Conservation (phyloP, 768 basidiomycete genomes). For the Suillus brevipes region DNA sequence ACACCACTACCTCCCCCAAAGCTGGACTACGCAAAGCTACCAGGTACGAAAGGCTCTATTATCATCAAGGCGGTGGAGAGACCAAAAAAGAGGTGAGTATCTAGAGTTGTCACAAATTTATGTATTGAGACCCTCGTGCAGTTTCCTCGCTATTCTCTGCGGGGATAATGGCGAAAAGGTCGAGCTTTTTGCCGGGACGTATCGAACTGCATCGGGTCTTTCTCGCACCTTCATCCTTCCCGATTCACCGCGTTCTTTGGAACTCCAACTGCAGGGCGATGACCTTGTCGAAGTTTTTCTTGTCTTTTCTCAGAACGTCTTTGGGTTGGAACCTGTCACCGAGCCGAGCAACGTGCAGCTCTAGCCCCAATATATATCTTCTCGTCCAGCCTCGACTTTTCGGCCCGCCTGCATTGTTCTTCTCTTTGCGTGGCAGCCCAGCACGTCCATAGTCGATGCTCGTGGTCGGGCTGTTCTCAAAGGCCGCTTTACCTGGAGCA, state of each 20-base stretch:
- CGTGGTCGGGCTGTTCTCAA: slow-evolving; percentile 83
- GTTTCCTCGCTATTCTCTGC: slow-evolving; percentile 90
- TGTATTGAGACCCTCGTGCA: slow-evolving; percentile 32
- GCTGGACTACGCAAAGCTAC: slow-evolving; percentile 89
- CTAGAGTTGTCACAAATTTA: slow-evolving; percentile 7
- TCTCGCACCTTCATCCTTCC: slow-evolving; percentile 94
- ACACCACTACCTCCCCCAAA: slow-evolving; percentile 70
- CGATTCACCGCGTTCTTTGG: slow-evolving; percentile 84
- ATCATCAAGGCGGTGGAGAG: slow-evolving; percentile 89
- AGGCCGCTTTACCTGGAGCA: slow-evolving; percentile 77
- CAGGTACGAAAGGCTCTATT: slow-evolving; percentile 84
- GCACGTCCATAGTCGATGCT: slow-evolving; percentile 85
- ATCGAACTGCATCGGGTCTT: slow-evolving; percentile 82
- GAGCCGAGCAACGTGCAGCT: slow-evolving; percentile 84
- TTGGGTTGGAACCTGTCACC: slow-evolving; percentile 91
- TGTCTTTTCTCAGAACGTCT: slow-evolving; percentile 89
- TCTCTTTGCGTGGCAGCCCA: slow-evolving; percentile 85
- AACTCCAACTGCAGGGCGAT: slow-evolving; percentile 88
- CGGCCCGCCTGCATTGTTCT: slow-evolving; percentile 85
- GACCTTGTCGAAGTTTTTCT: slow-evolving; percentile 91
- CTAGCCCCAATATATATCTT: slow-evolving; percentile 74
- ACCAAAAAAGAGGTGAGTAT: slow-evolving; percentile 73
- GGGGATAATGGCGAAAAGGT: slow-evolving; percentile 93
- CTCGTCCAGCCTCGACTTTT: slow-evolving; percentile 79
- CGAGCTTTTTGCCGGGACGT: slow-evolving; percentile 90